These are phyloP conservation scores for Pseudozyma pruni DNA, from an alignment of 1,284 basidiomycete genomes.

Conservation along the genomic window DNA sequence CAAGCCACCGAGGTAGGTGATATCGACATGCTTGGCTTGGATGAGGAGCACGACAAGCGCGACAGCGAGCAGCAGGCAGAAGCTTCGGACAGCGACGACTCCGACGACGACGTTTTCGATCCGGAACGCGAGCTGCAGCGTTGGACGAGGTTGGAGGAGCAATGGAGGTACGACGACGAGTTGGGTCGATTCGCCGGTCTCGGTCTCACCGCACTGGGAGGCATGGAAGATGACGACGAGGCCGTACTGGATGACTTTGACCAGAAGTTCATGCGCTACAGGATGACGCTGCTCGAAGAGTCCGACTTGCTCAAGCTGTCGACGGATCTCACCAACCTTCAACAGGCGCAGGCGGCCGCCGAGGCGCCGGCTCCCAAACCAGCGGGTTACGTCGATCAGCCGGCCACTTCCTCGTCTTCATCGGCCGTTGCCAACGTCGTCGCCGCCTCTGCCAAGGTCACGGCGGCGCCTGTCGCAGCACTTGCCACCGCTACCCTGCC, in stretches of 20 bases:
- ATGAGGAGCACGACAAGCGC: constrained; percentile 31
- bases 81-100: constrained; percentile 14
- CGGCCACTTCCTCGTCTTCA: constrained; percentile 13
- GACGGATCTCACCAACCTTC: constrained; percentile 65
- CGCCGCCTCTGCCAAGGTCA: constrained; percentile 21
- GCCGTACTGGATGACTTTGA: constrained; percentile 67
- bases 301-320: constrained; percentile 63
- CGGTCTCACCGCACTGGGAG: constrained; percentile 63
- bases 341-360: constrained; percentile 62
- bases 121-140: constrained; percentile 30
- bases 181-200: constrained; percentile 63
- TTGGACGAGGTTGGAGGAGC: constrained; percentile 51
- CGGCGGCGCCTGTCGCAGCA: constrained; percentile 17
- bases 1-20: constrained; percentile 59
- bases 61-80: constrained; percentile 19
- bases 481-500: constrained; percentile 28
- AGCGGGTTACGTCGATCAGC: constrained; percentile 47
- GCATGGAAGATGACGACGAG: constrained; percentile 67
- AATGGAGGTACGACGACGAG: constrained; percentile 67
- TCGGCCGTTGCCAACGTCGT: constrained; percentile 18
- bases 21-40: constrained; percentile 48
- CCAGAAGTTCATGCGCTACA: constrained; percentile 66
- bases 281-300: constrained; percentile 65
- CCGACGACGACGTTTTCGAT: constrained; percentile 28
- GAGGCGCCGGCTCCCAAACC: constrained; percentile 52